Evolutionary conservation across 495 filamentous ascomycete genomes (phyloP), one percentile per base, ranked within the genome.

Genomic region (Baudoinia panamericana): DNA sequence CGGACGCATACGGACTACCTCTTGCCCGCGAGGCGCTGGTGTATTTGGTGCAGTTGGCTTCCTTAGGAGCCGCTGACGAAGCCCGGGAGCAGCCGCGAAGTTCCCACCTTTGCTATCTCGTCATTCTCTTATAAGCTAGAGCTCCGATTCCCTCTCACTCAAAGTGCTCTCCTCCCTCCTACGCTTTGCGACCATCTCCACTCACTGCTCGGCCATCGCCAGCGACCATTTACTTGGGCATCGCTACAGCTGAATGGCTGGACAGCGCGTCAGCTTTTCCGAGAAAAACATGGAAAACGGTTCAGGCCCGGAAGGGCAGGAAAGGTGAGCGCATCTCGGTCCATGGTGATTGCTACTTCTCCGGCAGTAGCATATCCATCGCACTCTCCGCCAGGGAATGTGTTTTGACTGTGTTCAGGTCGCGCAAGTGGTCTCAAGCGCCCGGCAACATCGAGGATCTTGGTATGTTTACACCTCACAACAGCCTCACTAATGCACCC

Each of bases 211-310:
- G 18, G 2, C 24, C 31, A 17, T 34, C 43, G 30, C 13, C 39
- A 48, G 21, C 37, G 16, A 28, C 45, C 39, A 49, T 43, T 49
- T 9, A 43, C 18, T 49, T 38, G 45, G 32, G 21, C 27, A 33
- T 24, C 45, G 34, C 35, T 36, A 25, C n/a, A 13, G 17, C 47
- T 39, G 26, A 11, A 54, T 51, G 51, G 18, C 47, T 20, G 47
- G 47, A 15, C 46, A 43, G 9, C 46, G 51, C 29, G 51, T 50
- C 24, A 51, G 42, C 27, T 51, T 50, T 32, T 35, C 30, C 31
- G 52, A 55, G 12, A 51, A 51, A 40, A 45, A 51, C 32, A 13
- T 48, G 8, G 48, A 55, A 43, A 55, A 51, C 27, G 52, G 52
- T 27, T 39, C 42, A 22, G 33, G 30, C 25, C 46, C 24, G 26